Conservation (phyloP, 495 filamentous ascomycete species). For the Aspergillus ostianus region DNA sequence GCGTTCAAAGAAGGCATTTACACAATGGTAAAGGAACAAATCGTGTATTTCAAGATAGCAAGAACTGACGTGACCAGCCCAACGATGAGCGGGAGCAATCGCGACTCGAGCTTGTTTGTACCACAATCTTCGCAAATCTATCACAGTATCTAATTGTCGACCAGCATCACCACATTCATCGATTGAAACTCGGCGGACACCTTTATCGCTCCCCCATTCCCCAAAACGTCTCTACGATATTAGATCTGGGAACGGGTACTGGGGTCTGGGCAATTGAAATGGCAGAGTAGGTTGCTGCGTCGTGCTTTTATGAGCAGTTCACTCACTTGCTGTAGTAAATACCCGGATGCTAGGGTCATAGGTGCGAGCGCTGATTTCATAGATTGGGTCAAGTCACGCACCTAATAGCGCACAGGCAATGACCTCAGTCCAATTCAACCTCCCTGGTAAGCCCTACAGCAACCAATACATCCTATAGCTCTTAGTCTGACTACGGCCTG, state of each 20-base stretch:
- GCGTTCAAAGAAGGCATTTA: constrained; percentile 63
- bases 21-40: constrained; percentile 35
- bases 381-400: constrained; percentile 30
- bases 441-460: neutral
- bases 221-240: constrained; percentile 53
- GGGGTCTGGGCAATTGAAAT: constrained; percentile 47
- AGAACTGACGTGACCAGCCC: constrained; percentile 10
- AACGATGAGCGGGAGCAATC: constrained; percentile 40
- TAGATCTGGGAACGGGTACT: constrained; percentile 68
- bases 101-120: constrained; percentile 41
- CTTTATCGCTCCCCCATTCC: constrained; percentile 60
- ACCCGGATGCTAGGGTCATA: neutral
- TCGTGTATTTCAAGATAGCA: neutral
- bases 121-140: neutral
- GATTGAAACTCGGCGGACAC: constrained; percentile 53
- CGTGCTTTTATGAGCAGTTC: constrained; percentile 38
- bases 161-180: constrained; percentile 44
- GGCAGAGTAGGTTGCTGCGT: constrained; percentile 15
- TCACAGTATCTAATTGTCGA: neutral
- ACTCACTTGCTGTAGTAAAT: neutral
- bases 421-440: constrained; percentile 3
- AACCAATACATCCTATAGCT: too few species aligned
- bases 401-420: constrained; percentile 11
- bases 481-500: too few species aligned
- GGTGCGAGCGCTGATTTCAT: neutral